Base-by-base conservation (phyloP, 2,329 filamentous ascomycete species). In the Madurella mycetomatis region DNA sequence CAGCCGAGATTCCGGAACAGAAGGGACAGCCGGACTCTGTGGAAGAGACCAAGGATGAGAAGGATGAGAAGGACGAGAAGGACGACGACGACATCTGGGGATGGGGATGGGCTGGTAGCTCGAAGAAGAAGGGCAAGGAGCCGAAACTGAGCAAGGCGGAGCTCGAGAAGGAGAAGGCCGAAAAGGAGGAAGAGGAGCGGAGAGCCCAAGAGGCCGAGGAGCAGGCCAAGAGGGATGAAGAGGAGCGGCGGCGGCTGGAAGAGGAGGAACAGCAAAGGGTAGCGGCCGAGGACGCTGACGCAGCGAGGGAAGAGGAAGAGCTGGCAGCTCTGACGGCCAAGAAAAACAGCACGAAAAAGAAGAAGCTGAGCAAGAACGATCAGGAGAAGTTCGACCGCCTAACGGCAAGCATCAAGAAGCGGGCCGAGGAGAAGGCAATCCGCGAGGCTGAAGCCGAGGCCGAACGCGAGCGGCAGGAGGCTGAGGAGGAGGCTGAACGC, bases 261-360 rank as follows among this genome's bases (percentile, higher is more conserved):
- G 65, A 62, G 3, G 57, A 55, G 30, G 52, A 49, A 18, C 32
- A 13, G n/a, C 41, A 44, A 9, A 44, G 37, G 30, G 53, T 41
- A 25, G 47, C 31, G 47, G 54, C 56, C n/a, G 62, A 64, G 42
- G 61, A 59, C 8, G 56, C 54, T 5, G 51, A 52, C 17, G 60
- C 57, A 11, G 49, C 49, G 8, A 45, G 55, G 16, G 62, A 64
- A 44, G 70, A 75, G 55, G 65, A 66, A 11, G 71, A 77, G 54
- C 65, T 76, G 12, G 70, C 66, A 13, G 63, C 66, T 4, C 66
- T 78, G 4, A 75, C 73, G 42, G 69, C 71, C 19, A 82, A 80
- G 63, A 80, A 78, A 60, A 82, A 80, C 62, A 81, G 79, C 60
- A 70, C 70, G 1, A 77, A 75, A 60, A 82, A 77, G 64, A 61